A percentile compares a stretch with the other conserved stretches of the same genome.
phyloP scores from a whole-genome alignment of 257 asterid species.

The Nicotiana tabacum region DNA sequence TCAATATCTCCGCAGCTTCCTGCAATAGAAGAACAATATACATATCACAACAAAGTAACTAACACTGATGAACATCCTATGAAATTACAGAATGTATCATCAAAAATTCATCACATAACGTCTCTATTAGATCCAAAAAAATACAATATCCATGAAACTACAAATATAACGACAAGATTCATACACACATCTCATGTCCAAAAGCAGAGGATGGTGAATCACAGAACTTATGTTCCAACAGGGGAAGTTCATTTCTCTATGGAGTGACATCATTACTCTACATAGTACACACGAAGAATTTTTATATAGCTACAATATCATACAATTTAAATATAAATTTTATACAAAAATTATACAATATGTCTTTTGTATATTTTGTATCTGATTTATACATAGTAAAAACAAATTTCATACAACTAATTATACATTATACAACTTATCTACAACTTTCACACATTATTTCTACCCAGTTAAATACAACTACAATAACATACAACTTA shows the following conservation, averaged over 20 bases:
- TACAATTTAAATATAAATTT: too few relatives aligned
- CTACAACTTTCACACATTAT: too few relatives aligned
- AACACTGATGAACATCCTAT: neutral
- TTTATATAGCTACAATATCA: too few relatives aligned
- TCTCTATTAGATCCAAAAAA: neutral
- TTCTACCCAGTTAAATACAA: too few relatives aligned
- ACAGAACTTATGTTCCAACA: neutral
- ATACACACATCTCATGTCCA: neutral
- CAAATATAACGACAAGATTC: neutral
- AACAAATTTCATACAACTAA: too few relatives aligned
- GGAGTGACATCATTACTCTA: neutral
- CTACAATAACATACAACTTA: too few relatives aligned
- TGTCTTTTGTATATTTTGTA: too few relatives aligned
- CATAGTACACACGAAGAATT: neutral
- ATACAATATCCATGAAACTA: neutral
- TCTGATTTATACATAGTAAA: too few relatives aligned
- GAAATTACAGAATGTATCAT: neutral
- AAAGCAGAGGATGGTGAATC: neutral
- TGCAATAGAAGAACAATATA: constrained; percentile 32
- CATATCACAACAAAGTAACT: constrained; percentile 10
- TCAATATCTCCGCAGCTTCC: constrained; percentile 57
- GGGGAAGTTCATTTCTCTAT: neutral
- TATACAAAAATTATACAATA: too few relatives aligned
- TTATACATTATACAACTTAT: too few relatives aligned
- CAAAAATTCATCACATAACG: neutral